Base-by-base conservation (phyloP, 805 yeast genomes). In the Kregervanrija delftensis region DNA sequence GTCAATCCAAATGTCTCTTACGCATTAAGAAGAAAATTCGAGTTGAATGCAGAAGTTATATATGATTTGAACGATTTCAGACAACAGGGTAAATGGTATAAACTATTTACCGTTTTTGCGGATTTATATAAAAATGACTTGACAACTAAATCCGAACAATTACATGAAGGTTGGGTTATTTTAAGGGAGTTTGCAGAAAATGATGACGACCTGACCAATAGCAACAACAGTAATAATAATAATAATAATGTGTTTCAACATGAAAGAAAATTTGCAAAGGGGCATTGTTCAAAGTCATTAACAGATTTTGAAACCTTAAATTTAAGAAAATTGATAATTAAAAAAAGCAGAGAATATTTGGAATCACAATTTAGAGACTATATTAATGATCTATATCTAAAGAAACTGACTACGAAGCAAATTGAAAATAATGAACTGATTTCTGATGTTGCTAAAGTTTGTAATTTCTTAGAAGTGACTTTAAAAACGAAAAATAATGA, bases 351-450 rank as follows among this genome's bases (percentile, higher is more conserved):
- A 53, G 52, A 61, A 11, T 82, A 76, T 54, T 69, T 91, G 49
- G 95, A 93, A 59, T 60, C 63, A 9, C 97, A 91, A 63, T 91
- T 89, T 64, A 76, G 77, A 56, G 82, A 77, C 37, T 79, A 82
- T 60, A 77, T 89, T 49, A 87, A 86, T 54, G 77, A 74, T 38
- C 65, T 86, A 51, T 79, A 79, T 64, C 59, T 72, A 49, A 73
- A 75, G 55, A 50, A 71, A 11, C 14, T 38, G 13, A 14, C 35
- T 31, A 47, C 42, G 5, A 39, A 43, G 16, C 28, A 33, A n/a
- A 43, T 43, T 16, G 15, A 17, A 10, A 28, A 36, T 31, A 45
- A 64, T 46, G 49, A 68, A 37, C 8, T 77, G 16, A 79, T 45
- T 1, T 44, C 86, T 1, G 81, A 81, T 50, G 68, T 81, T 37